Conservation (phyloP, 2,329 filamentous ascomycete genomes). For the Byssochlamys sp. region DNA sequence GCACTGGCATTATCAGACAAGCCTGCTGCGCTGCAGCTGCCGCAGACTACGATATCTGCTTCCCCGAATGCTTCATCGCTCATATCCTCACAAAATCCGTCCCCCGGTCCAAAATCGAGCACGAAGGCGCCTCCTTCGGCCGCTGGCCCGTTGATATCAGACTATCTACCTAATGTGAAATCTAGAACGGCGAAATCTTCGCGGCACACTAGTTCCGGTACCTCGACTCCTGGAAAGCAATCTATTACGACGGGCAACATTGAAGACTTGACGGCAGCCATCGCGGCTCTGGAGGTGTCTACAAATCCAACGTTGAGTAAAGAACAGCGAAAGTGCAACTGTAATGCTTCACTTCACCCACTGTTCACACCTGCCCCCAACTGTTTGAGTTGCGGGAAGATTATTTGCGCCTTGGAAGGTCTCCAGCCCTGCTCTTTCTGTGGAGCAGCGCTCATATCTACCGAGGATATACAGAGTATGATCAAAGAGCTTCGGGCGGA, state of each 20-base stretch:
- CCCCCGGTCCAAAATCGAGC: constrained; percentile 22
- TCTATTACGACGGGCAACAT: constrained; percentile 40
- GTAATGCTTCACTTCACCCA: constrained; percentile 77
- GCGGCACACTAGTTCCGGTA: constrained; percentile 66
- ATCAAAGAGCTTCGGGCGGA: constrained; percentile 74
- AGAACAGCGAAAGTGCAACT: constrained; percentile 66
- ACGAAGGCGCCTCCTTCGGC: constrained; percentile 54
- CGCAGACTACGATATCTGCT: constrained; percentile 22
- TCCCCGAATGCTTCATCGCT: constrained; percentile 34
- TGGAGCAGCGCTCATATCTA: constrained; percentile 59
- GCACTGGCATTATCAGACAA: constrained; percentile 43
- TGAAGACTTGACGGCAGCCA: constrained; percentile 60
- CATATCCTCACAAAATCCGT: constrained; percentile 37
- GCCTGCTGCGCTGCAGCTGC: constrained; percentile 40
- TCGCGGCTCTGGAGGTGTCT: constrained; percentile 78
- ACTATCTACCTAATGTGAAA: constrained; percentile 52
- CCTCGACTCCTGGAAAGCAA: constrained; percentile 57
- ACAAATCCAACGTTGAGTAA: constrained; percentile 68
- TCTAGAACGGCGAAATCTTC: constrained; percentile 56
- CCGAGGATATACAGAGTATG: constrained; percentile 72
- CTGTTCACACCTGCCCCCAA: constrained; percentile 87
- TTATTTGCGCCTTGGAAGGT: constrained; percentile 88
- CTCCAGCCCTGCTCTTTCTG: constrained; percentile 92
- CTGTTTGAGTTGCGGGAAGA: constrained; percentile 84
- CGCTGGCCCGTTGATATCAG: constrained; percentile 71